A percentile compares a stretch with the other conserved stretches of the same genome.
Conservation (phyloP, 202 grass and related monocot species). For the Zizania palustris region DNA sequence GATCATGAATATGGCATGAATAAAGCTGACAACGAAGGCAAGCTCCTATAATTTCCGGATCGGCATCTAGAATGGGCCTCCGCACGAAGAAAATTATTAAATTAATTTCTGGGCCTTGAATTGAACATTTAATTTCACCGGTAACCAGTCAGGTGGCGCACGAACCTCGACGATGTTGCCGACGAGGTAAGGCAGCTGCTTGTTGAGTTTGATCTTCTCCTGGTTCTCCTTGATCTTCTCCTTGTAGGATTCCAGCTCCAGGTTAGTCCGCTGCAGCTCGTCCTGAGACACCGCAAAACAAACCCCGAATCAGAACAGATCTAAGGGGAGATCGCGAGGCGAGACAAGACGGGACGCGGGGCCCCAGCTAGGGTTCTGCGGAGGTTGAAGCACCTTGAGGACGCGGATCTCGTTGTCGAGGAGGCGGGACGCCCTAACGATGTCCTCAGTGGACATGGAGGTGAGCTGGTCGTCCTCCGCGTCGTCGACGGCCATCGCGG, state of each 20-base stretch:
- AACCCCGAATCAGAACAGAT: neutral
- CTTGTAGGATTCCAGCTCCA: slow-evolving; percentile 79
- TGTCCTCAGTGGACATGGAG: slow-evolving; percentile 68
- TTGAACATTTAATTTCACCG: neutral
- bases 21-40: neutral
- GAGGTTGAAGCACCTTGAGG: slow-evolving; percentile 48
- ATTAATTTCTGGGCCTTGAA: neutral
- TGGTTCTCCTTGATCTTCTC: slow-evolving; percentile 97
- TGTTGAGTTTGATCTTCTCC: slow-evolving; percentile 92
- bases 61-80: neutral
- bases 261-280: slow-evolving; percentile 77
- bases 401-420: slow-evolving; percentile 81
- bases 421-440: slow-evolving; percentile 51
- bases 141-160: neutral
- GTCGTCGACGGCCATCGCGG: slow-evolving; percentile 53
- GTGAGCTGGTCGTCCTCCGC: slow-evolving; percentile 61
- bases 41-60: neutral
- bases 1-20: neutral
- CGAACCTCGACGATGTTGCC: slow-evolving; percentile 90
- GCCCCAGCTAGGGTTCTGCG: slow-evolving; percentile 35
- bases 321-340: neutral
- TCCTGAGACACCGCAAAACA: slow-evolving; percentile 39
- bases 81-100: neutral
- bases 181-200: slow-evolving; percentile 86
- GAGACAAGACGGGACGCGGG: neutral